Base-by-base conservation (phyloP, 2,329 filamentous ascomycete species). In the Ambrosiella cleistominuta region DNA sequence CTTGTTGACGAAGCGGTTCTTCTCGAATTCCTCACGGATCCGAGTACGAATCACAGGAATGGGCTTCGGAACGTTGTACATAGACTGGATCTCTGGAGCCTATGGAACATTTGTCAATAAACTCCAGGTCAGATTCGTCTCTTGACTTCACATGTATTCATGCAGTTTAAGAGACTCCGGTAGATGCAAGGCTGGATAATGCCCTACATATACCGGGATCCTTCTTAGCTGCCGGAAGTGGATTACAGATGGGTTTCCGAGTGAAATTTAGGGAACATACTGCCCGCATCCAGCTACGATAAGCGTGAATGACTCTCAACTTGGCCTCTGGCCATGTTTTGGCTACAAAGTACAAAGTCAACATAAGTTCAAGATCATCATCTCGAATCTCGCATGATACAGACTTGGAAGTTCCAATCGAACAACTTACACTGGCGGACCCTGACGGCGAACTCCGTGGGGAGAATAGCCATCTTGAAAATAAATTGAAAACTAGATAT, bases 21-120 rank as follows among this genome's bases (percentile, higher is more conserved):
- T 81, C 77, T 98, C 93, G 70, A 96, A 98, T 70, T 98, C 90
- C 74, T 97, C 86, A 70, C 93, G 82, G 70, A 97, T 86, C 74
- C 94, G 91, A 61, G 91, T 94, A 65, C 93, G 86, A 69, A 98
- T 83, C 63, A 80, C 78, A 45, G 91, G 86, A 57, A 96, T 83
- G 57, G 91, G 89, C 68, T 95, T 81, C 69, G 87, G 88, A 67
- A 98, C 76, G 62, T 86, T 86, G 81, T 98, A 98, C 88, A 97
- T 95, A 62, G 82, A 86, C 72, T 97, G 93, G 68, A 98, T 91
- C 70, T 97, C 90, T 62, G 93, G 91, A 45, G 89, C 89, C 93
- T 98, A 57, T 56, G 6, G 36, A n/a, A 27, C 8, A 35, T 27
- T 36, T 15, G 12, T n/a, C 27, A 36, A 37, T 27, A 27, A 27